Conservation (phyloP, 768 basidiomycete genomes). For the Termitomyces sp. region DNA sequence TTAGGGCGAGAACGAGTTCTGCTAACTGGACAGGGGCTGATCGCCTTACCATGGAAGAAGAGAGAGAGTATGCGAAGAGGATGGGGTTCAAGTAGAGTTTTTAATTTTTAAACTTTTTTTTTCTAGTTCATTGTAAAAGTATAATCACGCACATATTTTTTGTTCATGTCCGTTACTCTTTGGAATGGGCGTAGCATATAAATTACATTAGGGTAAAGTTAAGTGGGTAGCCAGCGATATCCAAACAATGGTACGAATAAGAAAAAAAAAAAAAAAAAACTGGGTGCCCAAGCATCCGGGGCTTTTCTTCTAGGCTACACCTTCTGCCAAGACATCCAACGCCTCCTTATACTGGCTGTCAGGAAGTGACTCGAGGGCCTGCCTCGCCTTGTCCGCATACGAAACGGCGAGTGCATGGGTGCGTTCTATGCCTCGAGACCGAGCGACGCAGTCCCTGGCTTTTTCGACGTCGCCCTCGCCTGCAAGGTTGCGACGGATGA, state of each 20-base stretch:
- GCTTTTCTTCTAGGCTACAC: too few species aligned
- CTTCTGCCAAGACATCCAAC: conserved; percentile 68
- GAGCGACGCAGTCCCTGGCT: conserved; percentile 54
- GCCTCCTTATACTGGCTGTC: conserved; percentile 76
- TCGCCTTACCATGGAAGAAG: conserved; percentile 76
- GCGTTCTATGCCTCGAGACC: conserved; percentile 70
- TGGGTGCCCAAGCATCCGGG: too few species aligned
- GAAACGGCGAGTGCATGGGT: conserved; percentile 70
- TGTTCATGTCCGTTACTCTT: too few species aligned
- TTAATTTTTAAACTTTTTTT: too few species aligned
- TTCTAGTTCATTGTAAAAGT: not conserved
- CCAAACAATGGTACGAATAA: too few species aligned
- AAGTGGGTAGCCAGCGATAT: too few species aligned
- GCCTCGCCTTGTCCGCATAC: conserved; percentile 74
- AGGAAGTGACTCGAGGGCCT: conserved; percentile 64
- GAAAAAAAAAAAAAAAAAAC: too few species aligned
- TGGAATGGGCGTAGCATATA: too few species aligned
- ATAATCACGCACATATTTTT: too few species aligned
- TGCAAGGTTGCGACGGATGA: conserved; percentile 77
- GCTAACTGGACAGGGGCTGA: conserved; percentile 98
- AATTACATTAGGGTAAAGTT: not conserved
- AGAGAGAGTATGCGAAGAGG: conserved; percentile 78
- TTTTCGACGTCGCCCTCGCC: conserved; percentile 71
- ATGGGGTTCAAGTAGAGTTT: conserved; percentile 79
- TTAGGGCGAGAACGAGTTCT: conserved; percentile 86